phyloP scores from a whole-genome alignment of 2,329 filamentous ascomycete species.

The Tolypocladium guangdongense region DNA sequence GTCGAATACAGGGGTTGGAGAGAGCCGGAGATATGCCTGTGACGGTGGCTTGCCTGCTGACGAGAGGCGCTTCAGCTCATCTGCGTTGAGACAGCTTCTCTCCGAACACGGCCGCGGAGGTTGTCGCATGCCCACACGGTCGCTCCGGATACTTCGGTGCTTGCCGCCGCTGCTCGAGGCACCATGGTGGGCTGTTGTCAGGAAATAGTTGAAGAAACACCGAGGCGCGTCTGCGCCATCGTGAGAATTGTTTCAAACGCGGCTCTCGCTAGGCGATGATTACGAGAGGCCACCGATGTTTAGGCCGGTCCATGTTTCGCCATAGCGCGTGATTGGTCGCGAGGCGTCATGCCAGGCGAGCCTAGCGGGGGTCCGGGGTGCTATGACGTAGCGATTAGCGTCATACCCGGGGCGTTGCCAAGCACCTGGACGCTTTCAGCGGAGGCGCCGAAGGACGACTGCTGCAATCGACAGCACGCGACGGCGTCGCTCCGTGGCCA shows the following conservation, averaged over 20 bases:
- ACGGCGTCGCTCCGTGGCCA: too few relatives aligned
- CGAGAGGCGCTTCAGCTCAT: not conserved
- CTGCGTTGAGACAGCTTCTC: not conserved
- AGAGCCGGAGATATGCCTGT: not conserved
- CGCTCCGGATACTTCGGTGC: not conserved
- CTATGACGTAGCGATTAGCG: constrained; percentile 2
- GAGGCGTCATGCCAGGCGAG: not conserved
- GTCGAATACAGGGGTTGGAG: not conserved
- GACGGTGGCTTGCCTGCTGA: not conserved
- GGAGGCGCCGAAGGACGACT: not conserved
- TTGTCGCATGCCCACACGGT: not conserved
- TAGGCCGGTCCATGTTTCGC: too few relatives aligned
- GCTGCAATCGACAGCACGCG: not conserved
- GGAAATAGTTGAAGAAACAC: not conserved
- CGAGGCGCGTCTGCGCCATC: not conserved
- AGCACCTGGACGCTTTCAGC: not conserved
- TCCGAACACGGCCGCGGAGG: not conserved
- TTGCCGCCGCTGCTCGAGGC: too few relatives aligned
- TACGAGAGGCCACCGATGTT: too few relatives aligned
- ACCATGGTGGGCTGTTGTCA: too few relatives aligned
- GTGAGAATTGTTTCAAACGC: not conserved
- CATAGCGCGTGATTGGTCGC: not conserved
- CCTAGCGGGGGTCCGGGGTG: not conserved
- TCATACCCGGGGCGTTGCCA: not conserved
- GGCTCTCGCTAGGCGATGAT: too few relatives aligned